Base-by-base conservation (phyloP, 1,284 basidiomycete species). In the Austroboletus sp. region DNA sequence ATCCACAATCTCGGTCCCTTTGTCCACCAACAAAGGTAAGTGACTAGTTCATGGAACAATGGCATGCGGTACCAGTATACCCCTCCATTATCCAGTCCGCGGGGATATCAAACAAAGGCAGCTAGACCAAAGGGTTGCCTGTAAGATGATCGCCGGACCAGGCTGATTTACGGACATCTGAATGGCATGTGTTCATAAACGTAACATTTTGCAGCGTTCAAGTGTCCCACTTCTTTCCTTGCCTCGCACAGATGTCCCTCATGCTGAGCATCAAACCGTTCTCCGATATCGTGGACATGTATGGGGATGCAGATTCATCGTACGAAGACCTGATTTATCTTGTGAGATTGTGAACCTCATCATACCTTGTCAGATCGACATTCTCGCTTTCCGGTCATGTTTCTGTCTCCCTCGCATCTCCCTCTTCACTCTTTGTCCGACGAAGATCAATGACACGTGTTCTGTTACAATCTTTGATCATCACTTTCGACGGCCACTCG, bases 311-410 rank as follows among this genome's bases (percentile, higher is more conserved):
- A n/a, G 78, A 85, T 62, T 54, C 70, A 46, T 72, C 68, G 87
- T 88, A 60, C 72, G 83, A 44, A 33, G 67, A 25, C 42, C 44
- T 37, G 35, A 15, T 43, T 30, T 30, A n/a, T 40, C 32, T 29
- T 34, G 30, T 27, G 42, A 8, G 12, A 33, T 33, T 8, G 47
- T 39, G 17, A 34, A 34, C 47, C 38, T 47, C 48, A 46, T 41
- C 37, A 41, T 27, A 32, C 23, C 46, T 27, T 27, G 40, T 41
- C 53, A 87, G 86, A 50, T 77, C 79, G 45, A 79, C 80, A 1
- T 89, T 86, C 62, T 87, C 87, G 11, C 71, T 89, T 44, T 84
- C 85, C 12, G 86, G 87, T 7, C 74, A 86, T 62, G 69, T 89
- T 16, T 68, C 74, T 15, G 67, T 89, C 38, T 71, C 78, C 0